These are phyloP conservation scores for Fusarium algeriense DNA, from an alignment of 2,329 filamentous ascomycete species.

Conservation along the genomic window DNA sequence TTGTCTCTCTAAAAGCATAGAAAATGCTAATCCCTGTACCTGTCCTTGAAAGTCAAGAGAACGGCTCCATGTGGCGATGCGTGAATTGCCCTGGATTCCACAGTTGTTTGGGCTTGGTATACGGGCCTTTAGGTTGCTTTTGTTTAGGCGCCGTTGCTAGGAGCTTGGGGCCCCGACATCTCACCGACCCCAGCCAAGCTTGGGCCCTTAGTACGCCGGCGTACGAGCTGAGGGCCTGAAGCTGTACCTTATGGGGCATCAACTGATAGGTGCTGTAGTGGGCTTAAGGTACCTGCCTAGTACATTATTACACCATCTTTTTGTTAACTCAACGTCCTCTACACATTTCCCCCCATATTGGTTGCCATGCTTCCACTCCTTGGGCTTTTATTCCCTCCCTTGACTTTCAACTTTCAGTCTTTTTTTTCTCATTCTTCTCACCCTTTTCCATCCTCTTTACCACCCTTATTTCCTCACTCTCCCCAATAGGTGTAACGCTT, in stretches of 20 bases:
- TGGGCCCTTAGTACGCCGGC: conserved; percentile 39
- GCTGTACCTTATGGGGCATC: conserved; percentile 34
- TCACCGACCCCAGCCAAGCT: conserved; percentile 41
- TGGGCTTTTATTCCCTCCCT: conserved; percentile 14
- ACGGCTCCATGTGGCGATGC: conserved; percentile 29
- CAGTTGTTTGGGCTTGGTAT: conserved; percentile 23
- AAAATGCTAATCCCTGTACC: conserved; percentile 19
- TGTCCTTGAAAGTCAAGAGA: conserved; percentile 24
- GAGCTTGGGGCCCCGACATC: conserved; percentile 40
- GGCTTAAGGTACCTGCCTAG: conserved; percentile 36
- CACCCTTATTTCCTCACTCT: conserved; percentile 6
- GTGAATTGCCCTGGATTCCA: conserved; percentile 28
- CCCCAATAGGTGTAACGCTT: conserved; percentile 11
- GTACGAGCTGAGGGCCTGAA: conserved; percentile 31
- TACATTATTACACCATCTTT: conserved; percentile 34
- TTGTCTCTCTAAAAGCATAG: conserved; percentile 5
- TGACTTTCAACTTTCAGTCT: not conserved
- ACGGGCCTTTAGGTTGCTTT: conserved; percentile 37
- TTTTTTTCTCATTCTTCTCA: not conserved
- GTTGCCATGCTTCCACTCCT: conserved; percentile 15
- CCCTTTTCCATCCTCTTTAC: not conserved
- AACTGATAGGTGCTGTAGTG: conserved; percentile 18
- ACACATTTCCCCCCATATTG: not conserved
- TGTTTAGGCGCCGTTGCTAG: conserved; percentile 48
- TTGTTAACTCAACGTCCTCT: conserved; percentile 23